phyloP scores from a whole-genome alignment of 2,329 filamentous ascomycete genomes.

The Alternaria hordeiaustralica region DNA sequence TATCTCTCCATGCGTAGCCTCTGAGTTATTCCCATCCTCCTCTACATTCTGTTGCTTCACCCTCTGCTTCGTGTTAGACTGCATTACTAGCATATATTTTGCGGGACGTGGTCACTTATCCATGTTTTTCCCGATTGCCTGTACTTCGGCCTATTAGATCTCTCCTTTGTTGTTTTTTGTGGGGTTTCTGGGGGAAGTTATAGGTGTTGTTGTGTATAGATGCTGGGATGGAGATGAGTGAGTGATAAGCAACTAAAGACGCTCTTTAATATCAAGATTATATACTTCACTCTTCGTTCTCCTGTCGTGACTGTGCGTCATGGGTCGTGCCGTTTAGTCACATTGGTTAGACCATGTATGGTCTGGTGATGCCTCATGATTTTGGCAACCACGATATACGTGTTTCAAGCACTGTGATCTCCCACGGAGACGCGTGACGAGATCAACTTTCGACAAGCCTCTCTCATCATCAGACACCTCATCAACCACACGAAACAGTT shows the following conservation, averaged over 20 bases:
- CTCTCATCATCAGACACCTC: not conserved
- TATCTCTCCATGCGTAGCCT: not conserved
- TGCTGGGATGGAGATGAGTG: not conserved
- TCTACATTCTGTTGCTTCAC: not conserved
- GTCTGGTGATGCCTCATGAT: not conserved
- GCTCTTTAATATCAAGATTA: slow-evolving; percentile 1
- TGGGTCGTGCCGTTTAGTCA: not conserved
- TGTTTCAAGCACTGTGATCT: not conserved
- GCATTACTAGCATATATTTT: slow-evolving; percentile 3
- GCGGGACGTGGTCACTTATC: not conserved
- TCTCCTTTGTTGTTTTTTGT: not conserved
- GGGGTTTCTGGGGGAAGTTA: not conserved
- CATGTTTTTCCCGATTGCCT: not conserved
- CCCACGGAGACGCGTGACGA: not conserved
- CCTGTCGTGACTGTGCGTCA: not conserved
- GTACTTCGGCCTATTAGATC: not conserved
- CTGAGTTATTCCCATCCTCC: not conserved
- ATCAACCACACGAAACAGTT: not conserved
- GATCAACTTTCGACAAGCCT: not conserved
- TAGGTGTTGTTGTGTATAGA: not conserved
- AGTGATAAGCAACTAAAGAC: not conserved
- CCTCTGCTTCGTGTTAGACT: slow-evolving; percentile 30
- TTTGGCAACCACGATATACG: not conserved
- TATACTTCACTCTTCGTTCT: not conserved
- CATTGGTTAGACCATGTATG: not conserved